Conservation (phyloP, 2,329 filamentous ascomycete genomes). For the Fusarium irregulare region DNA sequence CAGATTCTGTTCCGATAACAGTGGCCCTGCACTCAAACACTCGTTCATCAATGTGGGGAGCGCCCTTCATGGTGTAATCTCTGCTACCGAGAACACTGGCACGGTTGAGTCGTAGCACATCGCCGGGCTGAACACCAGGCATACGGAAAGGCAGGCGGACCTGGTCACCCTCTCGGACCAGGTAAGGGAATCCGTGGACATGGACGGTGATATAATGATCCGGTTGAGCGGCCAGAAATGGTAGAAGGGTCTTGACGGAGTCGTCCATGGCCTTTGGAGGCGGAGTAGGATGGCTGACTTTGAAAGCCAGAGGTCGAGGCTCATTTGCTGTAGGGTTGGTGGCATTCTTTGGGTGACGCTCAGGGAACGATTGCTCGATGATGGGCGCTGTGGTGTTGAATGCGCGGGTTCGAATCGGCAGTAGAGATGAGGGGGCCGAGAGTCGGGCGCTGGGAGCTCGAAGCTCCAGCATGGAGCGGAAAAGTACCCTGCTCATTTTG, state of each 20-base stretch:
- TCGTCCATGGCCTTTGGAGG: conserved; percentile 60
- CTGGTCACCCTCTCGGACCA: conserved; percentile 79
- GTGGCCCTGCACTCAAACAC: conserved; percentile 87
- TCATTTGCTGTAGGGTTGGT: conserved; percentile 51
- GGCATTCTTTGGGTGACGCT: conserved; percentile 53
- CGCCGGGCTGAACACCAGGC: conserved; percentile 80
- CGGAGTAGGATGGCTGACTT: conserved; percentile 53
- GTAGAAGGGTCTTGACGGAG: conserved; percentile 71
- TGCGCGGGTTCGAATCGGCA: conserved; percentile 44
- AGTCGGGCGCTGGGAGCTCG: conserved; percentile 54
- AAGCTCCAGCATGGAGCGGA: conserved; percentile 73
- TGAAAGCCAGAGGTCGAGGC: conserved; percentile 53
- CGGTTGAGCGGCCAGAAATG: conserved; percentile 77
- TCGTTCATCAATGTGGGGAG: conserved; percentile 83
- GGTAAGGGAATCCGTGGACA: conserved; percentile 83
- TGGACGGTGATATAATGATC: conserved; percentile 83
- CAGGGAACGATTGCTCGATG: conserved; percentile 54
- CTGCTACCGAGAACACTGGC: conserved; percentile 85
- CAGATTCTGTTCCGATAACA: conserved; percentile 85
- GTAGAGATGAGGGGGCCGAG: conserved; percentile 41
- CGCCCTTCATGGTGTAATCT: conserved; percentile 88
- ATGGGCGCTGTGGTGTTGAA: conserved; percentile 57
- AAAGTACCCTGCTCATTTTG: conserved; percentile 68
- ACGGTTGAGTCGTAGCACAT: conserved; percentile 87
- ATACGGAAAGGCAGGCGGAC: conserved; percentile 84